Evolutionary conservation across 177 flowering plant genomes (phyloP).

Genomic region (Vitis hybrid): DNA sequence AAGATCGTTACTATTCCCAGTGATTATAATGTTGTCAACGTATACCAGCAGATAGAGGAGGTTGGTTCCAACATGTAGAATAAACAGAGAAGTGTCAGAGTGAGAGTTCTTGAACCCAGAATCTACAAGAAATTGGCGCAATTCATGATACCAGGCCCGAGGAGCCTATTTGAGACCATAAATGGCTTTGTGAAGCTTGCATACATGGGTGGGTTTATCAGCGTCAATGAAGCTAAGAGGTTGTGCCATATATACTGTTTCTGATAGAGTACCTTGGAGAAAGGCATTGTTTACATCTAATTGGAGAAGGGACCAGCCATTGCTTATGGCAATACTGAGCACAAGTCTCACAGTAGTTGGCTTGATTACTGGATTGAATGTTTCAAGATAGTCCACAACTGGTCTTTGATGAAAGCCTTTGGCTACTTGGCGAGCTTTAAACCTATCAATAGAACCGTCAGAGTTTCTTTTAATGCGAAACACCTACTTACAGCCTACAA

Average conservation of each 20-base stretch:
- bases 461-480: neutral
- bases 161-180: neutral
- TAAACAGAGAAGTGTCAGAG: no score
- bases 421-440: neutral
- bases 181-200: neutral
- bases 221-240: neutral
- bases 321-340: neutral
- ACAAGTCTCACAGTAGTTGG: conserved; percentile 1
- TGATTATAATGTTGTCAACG: no score
- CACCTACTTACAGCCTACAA: conserved; percentile 10
- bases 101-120: no score
- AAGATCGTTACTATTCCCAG: no score
- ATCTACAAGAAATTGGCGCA: no score
- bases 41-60: no score
- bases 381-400: neutral
- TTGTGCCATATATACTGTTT: neutral
- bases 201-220: neutral
- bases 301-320: neutral
- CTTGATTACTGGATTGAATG: neutral
- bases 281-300: neutral
- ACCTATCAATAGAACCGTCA: conserved; percentile 8
- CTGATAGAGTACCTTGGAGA: neutral
- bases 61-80: no score
- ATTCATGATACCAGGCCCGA: no score
- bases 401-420: conserved; percentile 4